phyloP scores from a whole-genome alignment of 169 alveolate genomes.

The Plasmodium sp. region DNA sequence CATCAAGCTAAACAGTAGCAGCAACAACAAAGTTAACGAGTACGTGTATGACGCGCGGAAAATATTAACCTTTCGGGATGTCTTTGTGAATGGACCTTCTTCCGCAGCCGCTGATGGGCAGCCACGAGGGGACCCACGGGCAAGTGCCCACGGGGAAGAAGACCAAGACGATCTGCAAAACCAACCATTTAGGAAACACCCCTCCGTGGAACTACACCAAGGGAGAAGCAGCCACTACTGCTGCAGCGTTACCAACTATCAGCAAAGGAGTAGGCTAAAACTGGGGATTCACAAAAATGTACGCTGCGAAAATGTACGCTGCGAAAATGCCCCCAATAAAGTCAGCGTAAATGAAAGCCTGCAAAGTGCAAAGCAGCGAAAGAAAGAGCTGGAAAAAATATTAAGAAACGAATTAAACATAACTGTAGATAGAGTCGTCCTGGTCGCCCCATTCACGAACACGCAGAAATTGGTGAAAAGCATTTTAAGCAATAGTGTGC shows the following conservation, averaged over 20 bases:
- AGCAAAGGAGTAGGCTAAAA: background rate
- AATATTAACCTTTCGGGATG: slow-evolving; percentile 38
- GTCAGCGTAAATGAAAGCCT: background rate
- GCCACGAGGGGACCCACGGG: background rate
- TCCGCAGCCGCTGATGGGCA: background rate
- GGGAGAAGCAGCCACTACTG: background rate
- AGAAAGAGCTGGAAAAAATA: background rate
- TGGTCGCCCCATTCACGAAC: slow-evolving; percentile 70
- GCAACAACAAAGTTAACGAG: slow-evolving; percentile 8
- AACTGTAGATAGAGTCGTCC: slow-evolving; percentile 27
- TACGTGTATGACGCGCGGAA: slow-evolving; percentile 66
- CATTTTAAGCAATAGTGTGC: slow-evolving; percentile 44
- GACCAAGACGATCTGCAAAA: background rate
- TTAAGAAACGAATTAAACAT: slow-evolving; percentile 31
- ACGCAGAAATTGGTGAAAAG: slow-evolving; percentile 69
- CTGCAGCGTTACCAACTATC: background rate
- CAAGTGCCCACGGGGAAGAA: background rate
- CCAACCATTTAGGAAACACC: background rate
- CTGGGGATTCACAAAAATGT: background rate
- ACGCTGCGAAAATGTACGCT: background rate
- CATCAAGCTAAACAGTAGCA: slow-evolving; percentile 29
- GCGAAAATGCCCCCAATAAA: background rate
- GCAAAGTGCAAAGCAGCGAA: background rate
- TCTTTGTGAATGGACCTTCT: background rate
- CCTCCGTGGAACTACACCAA: background rate